A percentile compares a stretch with the other conserved stretches of the same genome.
Evolutionary conservation across 495 filamentous ascomycete genomes (phyloP).

Genomic region (Trichoderma virens): DNA sequence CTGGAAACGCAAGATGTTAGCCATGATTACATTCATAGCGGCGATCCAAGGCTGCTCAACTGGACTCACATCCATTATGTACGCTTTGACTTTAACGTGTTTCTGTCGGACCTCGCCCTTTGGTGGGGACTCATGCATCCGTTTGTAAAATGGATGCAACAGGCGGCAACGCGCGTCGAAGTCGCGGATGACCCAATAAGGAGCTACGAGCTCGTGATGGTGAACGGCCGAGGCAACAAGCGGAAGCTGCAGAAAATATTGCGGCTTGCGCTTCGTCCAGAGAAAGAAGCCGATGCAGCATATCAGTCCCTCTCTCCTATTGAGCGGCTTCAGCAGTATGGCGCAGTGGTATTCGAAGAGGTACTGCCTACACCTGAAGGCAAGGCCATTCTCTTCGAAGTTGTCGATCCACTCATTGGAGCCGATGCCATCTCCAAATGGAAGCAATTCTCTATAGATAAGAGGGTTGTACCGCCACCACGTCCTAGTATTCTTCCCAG

Average conservation of each 20-base stretch:
- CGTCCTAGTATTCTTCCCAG: background rate
- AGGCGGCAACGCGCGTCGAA: background rate
- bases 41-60: background rate
- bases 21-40: background rate
- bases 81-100: constrained; percentile 1
- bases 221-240: background rate
- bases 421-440: background rate
- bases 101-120: background rate
- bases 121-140: constrained; percentile 4
- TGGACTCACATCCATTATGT: background rate
- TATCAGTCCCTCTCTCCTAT: background rate
- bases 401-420: background rate
- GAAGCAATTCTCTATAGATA: background rate
- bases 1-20: background rate
- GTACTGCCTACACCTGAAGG: background rate
- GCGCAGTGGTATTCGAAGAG: background rate
- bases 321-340: background rate
- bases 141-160: constrained; percentile 3
- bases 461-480: background rate
- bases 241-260: background rate
- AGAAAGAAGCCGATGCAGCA: background rate
- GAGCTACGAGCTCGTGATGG: background rate
- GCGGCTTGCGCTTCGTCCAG: background rate
- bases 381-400: background rate
- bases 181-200: background rate